Conservation (phyloP, 495 filamentous ascomycete species). For the Penicillium canariense region DNA sequence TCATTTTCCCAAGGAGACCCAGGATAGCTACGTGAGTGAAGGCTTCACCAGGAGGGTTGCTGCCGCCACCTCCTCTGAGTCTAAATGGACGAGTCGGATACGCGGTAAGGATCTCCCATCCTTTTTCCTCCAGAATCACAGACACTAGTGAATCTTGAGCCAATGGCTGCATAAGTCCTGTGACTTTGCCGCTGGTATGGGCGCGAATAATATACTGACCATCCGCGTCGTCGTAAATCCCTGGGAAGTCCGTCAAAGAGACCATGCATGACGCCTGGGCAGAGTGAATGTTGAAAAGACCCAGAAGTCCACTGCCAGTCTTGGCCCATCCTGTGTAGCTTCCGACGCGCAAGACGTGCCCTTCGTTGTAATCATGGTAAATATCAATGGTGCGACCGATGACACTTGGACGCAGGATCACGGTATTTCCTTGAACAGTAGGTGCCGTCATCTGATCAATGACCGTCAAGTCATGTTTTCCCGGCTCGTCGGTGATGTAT, state of each 20-base stretch:
- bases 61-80: constrained; percentile 26
- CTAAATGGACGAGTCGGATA: constrained; percentile 61
- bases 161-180: constrained; percentile 41
- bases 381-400: constrained; percentile 66
- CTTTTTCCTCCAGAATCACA: constrained; percentile 58
- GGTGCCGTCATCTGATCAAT: constrained; percentile 74
- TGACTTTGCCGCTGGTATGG: constrained; percentile 66
- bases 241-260: constrained; percentile 67
- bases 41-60: background rate
- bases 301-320: constrained; percentile 73
- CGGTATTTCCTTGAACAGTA: constrained; percentile 64
- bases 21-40: constrained; percentile 60
- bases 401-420: constrained; percentile 72
- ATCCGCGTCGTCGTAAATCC: constrained; percentile 44
- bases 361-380: constrained; percentile 72
- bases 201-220: constrained; percentile 67
- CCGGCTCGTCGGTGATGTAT: constrained; percentile 88
- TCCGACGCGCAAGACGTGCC: constrained; percentile 70
- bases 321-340: constrained; percentile 64
- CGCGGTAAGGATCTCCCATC: constrained; percentile 80
- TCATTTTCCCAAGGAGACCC: constrained; percentile 86
- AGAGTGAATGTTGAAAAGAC: constrained; percentile 75
- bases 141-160: constrained; percentile 47
- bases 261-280: constrained; percentile 61
- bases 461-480: constrained; percentile 69